Evolutionary conservation across 768 basidiomycete genomes (phyloP), one percentile per base, ranked within the genome.

Genomic region (Tylopilus felleus): DNA sequence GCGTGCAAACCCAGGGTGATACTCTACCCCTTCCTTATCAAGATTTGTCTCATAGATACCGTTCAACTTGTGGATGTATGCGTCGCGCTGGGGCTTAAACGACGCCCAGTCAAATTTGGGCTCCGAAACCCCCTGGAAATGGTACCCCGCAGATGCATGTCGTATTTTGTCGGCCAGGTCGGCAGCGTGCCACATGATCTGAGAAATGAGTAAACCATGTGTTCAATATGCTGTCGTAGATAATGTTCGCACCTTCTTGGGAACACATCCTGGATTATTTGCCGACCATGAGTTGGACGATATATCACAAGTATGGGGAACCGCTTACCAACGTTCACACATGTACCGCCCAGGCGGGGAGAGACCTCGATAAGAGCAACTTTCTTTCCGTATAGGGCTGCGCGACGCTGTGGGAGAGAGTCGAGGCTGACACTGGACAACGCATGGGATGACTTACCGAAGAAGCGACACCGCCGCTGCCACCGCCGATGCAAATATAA

Each of bases 171-270:
- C 95, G 28, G 88, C 85, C 52, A 93, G 74, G 72, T 95, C 92
- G 25, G 91, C 90, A 38, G 93, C 92, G 58, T 94, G 88, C 96
- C 96, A 99, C 96, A 98, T 98, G 51, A 99, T 85, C 92, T 96
- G 27, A 14, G 53, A 50, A 54, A 29, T 8, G 4, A 41, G 22
- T 57, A 49, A 38, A 29, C 21, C 10, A 43, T 33, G 14, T 1
- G 36, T 40, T 52, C 22, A 27, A 42, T 6, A 36, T 29, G 47
- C 4, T 10, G 28, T 54, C 35, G 23, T 41, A 4, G 21, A 44
- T 16, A 5, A 13, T 31, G 9, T 42, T 46, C 19, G 61, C 47
- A 84, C 93, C 78, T 97, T 99, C 76, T 99, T 99, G 16, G 97
- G 97, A 6, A 99, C 93, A 74, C 96, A 98, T 64, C 93, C 93